These are phyloP conservation scores for Rheum nobile DNA, from an alignment of 148 eudicot genomes.

Conservation along the genomic window DNA sequence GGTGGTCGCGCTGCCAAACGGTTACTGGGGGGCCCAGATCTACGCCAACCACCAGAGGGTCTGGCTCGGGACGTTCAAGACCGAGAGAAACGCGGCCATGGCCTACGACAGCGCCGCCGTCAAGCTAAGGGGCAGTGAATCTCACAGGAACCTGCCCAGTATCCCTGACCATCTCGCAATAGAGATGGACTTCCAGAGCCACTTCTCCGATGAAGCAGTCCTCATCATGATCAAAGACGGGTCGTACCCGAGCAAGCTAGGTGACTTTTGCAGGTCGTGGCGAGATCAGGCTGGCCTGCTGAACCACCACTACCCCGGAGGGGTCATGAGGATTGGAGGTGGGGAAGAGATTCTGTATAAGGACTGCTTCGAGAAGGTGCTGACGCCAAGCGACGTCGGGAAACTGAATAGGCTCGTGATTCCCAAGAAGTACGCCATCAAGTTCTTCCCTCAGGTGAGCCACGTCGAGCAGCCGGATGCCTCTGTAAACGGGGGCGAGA, in stretches of 20 bases:
- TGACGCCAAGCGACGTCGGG: constrained; percentile 50
- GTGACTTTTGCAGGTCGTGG: constrained; percentile 9
- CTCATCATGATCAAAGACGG: constrained; percentile 42
- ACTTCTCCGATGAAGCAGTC: constrained; percentile 13
- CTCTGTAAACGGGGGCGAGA: not conserved
- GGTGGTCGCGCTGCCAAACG: constrained; percentile 24
- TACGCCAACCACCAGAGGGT: constrained; percentile 29
- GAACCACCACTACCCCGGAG: not conserved
- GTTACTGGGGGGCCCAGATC: constrained; percentile 48
- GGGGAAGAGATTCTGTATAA: constrained; percentile 4
- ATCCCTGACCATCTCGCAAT: not conserved
- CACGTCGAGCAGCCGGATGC: not conserved
- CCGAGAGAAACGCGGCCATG: constrained; percentile 30
- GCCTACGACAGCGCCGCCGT: constrained; percentile 47
- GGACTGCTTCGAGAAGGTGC: constrained; percentile 29
- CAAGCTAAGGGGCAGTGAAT: constrained; percentile 13
- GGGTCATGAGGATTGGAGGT: not conserved
- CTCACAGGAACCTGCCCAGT: constrained; percentile 22
- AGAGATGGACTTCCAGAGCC: constrained; percentile 26
- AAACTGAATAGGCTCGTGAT: constrained; percentile 40
- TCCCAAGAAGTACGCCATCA: constrained; percentile 36
- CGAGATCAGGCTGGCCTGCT: too few relatives aligned
- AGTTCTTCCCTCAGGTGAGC: constrained; percentile 15
- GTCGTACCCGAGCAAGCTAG: constrained; percentile 27
- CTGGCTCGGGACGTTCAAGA: constrained; percentile 50